Evolutionary conservation across 2,329 filamentous ascomycete genomes (phyloP).

Genomic region (Talaromyces albobiverticillius): DNA sequence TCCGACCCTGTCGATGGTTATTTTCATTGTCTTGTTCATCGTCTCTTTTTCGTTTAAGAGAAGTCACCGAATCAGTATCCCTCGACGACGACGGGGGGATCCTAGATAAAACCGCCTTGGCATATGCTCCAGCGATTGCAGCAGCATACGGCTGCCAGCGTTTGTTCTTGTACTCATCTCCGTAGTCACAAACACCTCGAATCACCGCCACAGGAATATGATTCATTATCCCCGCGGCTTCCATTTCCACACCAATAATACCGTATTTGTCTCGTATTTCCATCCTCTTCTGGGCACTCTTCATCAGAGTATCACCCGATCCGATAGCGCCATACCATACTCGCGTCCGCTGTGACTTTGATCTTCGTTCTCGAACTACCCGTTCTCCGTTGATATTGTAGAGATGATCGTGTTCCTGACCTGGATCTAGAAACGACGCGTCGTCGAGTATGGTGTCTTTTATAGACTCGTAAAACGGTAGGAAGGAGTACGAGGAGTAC

Average conservation of each 20-base stretch:
- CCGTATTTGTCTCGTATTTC: background rate
- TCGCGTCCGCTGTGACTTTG: background rate
- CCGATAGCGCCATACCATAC: slow-evolving; percentile 2
- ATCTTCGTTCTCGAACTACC: background rate
- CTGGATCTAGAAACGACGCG: background rate
- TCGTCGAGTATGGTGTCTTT: background rate
- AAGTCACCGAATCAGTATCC: no score
- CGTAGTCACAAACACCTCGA: slow-evolving; percentile 3
- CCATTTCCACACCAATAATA: background rate
- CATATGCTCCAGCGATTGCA: slow-evolving; percentile 1
- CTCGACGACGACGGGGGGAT: background rate
- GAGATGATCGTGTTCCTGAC: background rate
- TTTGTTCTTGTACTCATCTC: background rate
- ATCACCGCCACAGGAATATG: slow-evolving; percentile 2
- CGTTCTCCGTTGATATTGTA: background rate
- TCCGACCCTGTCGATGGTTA: no score
- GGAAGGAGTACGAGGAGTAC: background rate
- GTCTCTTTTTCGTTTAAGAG: no score
- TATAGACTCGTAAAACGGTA: slow-evolving; percentile 1
- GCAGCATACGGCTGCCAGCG: slow-evolving; percentile 1
- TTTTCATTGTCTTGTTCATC: no score
- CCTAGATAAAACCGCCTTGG: background rate
- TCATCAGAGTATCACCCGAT: background rate
- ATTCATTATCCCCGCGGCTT: background rate
- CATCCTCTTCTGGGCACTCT: background rate